Base-by-base conservation (phyloP, 1,284 basidiomycete genomes). In the Trametes polyzona region DNA sequence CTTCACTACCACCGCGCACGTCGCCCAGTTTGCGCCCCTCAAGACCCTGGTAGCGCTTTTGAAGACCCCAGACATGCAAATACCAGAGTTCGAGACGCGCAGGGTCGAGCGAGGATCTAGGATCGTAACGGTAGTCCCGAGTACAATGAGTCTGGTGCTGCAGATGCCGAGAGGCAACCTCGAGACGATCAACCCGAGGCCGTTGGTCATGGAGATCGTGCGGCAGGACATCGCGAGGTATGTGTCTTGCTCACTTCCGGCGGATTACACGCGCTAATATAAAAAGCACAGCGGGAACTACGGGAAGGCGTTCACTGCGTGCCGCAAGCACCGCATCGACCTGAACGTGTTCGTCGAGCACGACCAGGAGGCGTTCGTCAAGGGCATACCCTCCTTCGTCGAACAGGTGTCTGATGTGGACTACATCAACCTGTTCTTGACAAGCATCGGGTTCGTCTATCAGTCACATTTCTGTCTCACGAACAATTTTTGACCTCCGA, bases 91-190 rank as follows among this genome's bases (percentile, higher is more conserved):
- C 88, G 87, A 92, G 65, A 83, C 79, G 16, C 81, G 95, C 39
- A 80, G 91, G 17, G 83, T 97, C 0, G 95, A 98, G 72, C 78
- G 96, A 43, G 95, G 95, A 0, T 89, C 92, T 1, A 76, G 88
- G 55, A 94, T 96, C 26, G 93, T 97, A 1, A 85, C 88, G 0
- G 89, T 88, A 11, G 88, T 96, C 0, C 90, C 94, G 2, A 93
- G 88, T 60, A 78, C 85, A 8, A 98, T 97, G 93, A 88, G 83
- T 62, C 74, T 98, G 16, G 91, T 99, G 1, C 76, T 99, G 12
- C 97, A 99, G 76, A 99, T 99, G 95, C 97, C 96, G 0, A 78
- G 97, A 64, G 97, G 97, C 0, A 99, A 99, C 73, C 71, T 99
- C 52, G 97, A 99, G 77, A 98, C 95, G 0, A 89, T 99, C 54